Evolutionary conservation across 116 monocot species (phyloP), one percentile per base, ranked within the genome.

Genomic region (Thalassia testudinum): DNA sequence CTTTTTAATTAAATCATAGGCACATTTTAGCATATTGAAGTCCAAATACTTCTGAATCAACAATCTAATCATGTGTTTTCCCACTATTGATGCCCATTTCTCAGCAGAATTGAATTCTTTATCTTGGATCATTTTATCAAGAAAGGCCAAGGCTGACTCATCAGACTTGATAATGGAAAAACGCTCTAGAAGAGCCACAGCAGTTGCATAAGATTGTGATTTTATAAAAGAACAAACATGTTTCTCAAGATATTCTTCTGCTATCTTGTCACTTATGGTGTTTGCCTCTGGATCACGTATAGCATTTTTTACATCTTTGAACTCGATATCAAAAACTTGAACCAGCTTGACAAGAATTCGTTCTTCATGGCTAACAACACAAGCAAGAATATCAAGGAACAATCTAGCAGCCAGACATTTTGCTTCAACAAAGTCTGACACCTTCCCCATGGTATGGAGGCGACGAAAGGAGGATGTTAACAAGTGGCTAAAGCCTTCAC

Each of bases 401-500:
- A 97, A 51, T 28, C 57, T 55, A 18, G 75, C 65, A 29, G 82
- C 97, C 56, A 79, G 42, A 27, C 23, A 57, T 43, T 89, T 97
- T 58, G 89, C 70, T 29, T 82, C 66, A 24, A 53, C 50, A 65
- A 66, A 77, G 62, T 81, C 67, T 37, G 68, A 21, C 21, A 28
- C n/a, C n/a, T 63, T 60, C 49, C 68, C 57, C 47, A 54, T 47
- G 37, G 56, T 49, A 63, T 66, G 65, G 19, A 88, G 63, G 45
- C 82, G 85, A 29, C 70, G 69, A 51, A 88, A 58, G 59, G 81
- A 81, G 55, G 85, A 85, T 57, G 72, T 66, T 50, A 97, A 67
- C 72, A 97, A 69, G 63, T 88, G 97, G 52, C 85, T 77, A 55
- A 97, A 89, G 1, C 97, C 97, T 64, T 89, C 97, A 50, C 72